Evolutionary conservation across 2,329 filamentous ascomycete genomes (phyloP).

Genomic region (Calonectria crousiana): DNA sequence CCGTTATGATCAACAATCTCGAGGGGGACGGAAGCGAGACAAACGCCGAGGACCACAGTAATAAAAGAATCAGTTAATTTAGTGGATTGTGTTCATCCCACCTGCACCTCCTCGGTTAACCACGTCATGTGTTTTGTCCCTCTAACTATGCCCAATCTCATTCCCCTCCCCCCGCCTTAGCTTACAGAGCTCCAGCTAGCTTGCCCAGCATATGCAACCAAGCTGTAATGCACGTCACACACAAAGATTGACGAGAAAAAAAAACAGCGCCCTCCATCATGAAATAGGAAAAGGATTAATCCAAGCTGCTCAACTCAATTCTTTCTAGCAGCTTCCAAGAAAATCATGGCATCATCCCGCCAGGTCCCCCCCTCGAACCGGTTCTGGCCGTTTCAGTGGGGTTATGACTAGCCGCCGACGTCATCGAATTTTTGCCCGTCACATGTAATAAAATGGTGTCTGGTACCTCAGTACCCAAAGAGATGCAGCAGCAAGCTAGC

Average conservation of each 20-base stretch:
- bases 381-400: not conserved
- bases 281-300: not conserved
- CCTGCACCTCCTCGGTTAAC: not conserved
- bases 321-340: not conserved
- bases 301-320: not conserved
- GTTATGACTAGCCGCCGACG: slow-evolving; percentile 20
- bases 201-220: not conserved
- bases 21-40: not conserved
- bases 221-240: not conserved
- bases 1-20: not conserved
- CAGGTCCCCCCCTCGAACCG: not conserved
- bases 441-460: slow-evolving; percentile 18
- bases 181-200: not conserved
- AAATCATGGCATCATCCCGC: not conserved
- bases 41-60: not conserved
- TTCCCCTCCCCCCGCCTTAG: not conserved
- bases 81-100: not conserved
- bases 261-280: not conserved
- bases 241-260: not conserved
- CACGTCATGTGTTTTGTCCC: not conserved
- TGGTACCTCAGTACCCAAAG: slow-evolving; percentile 2
- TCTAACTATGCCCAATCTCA: not conserved
- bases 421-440: slow-evolving; percentile 20
- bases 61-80: not conserved
- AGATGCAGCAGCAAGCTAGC: not conserved